Evolutionary conservation across 192 early-diverging fungal genomes (phyloP).

Genomic region (Diversispora epigaea): DNA sequence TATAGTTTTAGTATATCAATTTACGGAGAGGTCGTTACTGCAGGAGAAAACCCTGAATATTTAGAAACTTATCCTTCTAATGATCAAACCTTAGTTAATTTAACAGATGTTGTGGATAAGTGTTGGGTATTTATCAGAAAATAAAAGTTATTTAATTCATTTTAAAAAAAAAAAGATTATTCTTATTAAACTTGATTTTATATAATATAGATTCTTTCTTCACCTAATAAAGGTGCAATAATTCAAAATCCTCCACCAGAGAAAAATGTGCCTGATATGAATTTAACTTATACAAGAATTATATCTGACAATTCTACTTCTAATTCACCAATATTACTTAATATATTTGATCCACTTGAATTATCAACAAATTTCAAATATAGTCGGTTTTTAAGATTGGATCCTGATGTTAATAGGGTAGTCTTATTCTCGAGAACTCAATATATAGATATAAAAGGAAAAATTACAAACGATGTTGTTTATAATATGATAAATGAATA

Average conservation of each 20-base stretch:
- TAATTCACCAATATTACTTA: not conserved
- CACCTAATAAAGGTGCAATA: not conserved
- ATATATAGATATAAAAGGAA: not conserved
- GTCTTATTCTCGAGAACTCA: slow-evolving; percentile 7
- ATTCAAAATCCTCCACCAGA: not conserved
- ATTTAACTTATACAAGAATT: not conserved
- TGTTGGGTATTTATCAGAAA: slow-evolving; percentile 6
- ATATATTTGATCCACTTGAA: slow-evolving; percentile 27
- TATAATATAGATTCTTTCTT: not conserved
- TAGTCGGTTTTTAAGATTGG: slow-evolving; percentile 1
- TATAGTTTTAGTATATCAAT: slow-evolving; percentile 3
- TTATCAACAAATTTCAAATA: not conserved
- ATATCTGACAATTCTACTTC: not conserved
- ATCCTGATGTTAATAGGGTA: slow-evolving; percentile 23
- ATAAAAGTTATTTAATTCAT: not conserved
- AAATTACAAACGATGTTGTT: not conserved
- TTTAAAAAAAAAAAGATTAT: not conserved
- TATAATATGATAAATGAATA: slow-evolving; percentile 25
- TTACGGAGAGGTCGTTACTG: not conserved
- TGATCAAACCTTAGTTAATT: not conserved
- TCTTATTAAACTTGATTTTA: not conserved
- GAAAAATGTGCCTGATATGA: slow-evolving; percentile 9
- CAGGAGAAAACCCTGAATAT: not conserved
- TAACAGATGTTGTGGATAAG: not conserved
- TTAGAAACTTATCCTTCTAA: not conserved